Evolutionary conservation across 768 basidiomycete genomes (phyloP), one percentile per base, ranked within the genome.

Genomic region (Rhizopogon vinicolor): DNA sequence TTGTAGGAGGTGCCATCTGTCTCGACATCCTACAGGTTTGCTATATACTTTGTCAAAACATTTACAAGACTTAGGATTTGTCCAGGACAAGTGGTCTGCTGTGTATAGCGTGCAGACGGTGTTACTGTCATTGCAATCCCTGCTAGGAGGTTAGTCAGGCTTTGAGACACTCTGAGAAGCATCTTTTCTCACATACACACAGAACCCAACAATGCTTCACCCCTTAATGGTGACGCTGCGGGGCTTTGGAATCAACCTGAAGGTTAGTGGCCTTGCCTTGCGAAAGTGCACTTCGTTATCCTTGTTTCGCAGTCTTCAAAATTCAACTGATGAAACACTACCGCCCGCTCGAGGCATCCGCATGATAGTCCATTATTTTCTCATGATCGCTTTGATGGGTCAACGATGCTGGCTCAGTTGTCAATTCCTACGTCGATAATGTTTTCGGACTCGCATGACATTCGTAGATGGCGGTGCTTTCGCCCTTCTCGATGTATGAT

Each of bases 171-270:
- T 48, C 28, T 44, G 39, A 46, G 44, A 5, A 46, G n/a, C 16
- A n/a, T 40, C 14, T 50, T 18, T 54, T 37, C 28, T 53, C 29
- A 56, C 40, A 37, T 25, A 25, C 25, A 19, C 51, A 35, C 63
- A 92, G 93, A 96, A 70, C 93, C 93, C 28, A 95, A 96, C 77
- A 95, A 94, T 67, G 89, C 87, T 14, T 94, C 92, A 6, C 93
- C 93, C 7, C 73, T 96, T 55, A 95, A 95, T 67, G 76, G 86
- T 7, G 93, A 95, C 60, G 93, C 93, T 2, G 89, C 93, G 3
- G 77, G 79, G 16, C 73, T 93, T 19, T 96, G 93, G 93, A 79
- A 76, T 58, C 77, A 79, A 39, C 79, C 84, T n/a, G 81, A 82
- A 58, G 83, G 89, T 86, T 65, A 41, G 78, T 60, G 5, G 7